A percentile compares a stretch with the other conserved stretches of the same genome.
Evolutionary conservation across 1,139 yeast species (phyloP).

Genomic region (Candida anutae): DNA sequence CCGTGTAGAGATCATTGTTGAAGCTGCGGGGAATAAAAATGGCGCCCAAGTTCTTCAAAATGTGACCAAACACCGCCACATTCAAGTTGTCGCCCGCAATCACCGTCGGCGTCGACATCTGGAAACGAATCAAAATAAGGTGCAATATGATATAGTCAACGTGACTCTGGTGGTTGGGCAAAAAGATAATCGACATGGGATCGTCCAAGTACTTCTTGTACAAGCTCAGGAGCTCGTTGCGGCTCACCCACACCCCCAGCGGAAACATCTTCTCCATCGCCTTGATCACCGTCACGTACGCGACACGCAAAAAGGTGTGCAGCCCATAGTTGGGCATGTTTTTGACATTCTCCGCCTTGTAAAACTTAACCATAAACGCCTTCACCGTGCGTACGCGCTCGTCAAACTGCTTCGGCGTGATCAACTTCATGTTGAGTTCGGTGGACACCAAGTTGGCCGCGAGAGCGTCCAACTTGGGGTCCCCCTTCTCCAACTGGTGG

Average conservation of each 20-base stretch:
- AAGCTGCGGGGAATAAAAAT: slow-evolving; percentile 40
- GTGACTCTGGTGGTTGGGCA: slow-evolving; percentile 57
- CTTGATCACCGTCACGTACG: slow-evolving; percentile 32
- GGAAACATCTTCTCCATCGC: slow-evolving; percentile 34
- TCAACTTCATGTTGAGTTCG: slow-evolving; percentile 35
- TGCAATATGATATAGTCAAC: slow-evolving; percentile 59
- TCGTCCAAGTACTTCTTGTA: slow-evolving; percentile 26
- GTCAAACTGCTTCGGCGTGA: slow-evolving; percentile 26
- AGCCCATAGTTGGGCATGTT: slow-evolving; percentile 28
- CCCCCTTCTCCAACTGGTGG: slow-evolving; percentile 24
- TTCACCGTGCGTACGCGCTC: slow-evolving; percentile 31
- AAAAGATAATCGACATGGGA: slow-evolving; percentile 37
- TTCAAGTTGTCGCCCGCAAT: slow-evolving; percentile 67
- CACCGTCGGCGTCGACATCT: slow-evolving; percentile 51
- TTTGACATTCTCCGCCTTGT: slow-evolving; percentile 27
- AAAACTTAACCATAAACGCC: slow-evolving; percentile 32
- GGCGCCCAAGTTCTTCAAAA: slow-evolving; percentile 39
- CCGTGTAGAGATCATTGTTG: slow-evolving; percentile 48
- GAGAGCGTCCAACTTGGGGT: slow-evolving; percentile 29
- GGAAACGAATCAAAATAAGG: slow-evolving; percentile 48
- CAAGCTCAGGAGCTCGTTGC: slow-evolving; percentile 23
- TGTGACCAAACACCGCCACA: slow-evolving; percentile 50
- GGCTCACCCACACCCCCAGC: slow-evolving; percentile 35
- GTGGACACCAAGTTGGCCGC: slow-evolving; percentile 31
- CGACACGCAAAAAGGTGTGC: slow-evolving; percentile 22